phyloP scores from a whole-genome alignment of 2,329 filamentous ascomycete species.

The Trichoderma afroharzianum region DNA sequence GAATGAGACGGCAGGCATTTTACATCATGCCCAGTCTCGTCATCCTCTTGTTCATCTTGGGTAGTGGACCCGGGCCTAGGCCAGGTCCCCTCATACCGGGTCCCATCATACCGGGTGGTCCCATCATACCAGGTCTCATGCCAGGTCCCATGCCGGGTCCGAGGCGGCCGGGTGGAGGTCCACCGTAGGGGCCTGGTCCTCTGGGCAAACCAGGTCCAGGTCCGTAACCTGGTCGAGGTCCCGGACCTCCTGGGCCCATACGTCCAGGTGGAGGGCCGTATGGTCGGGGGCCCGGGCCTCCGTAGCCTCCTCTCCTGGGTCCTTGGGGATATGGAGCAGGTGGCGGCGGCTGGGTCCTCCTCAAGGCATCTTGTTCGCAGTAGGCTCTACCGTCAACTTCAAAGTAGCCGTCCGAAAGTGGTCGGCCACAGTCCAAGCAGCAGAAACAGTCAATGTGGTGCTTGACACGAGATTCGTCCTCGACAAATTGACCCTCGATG shows the following conservation, averaged over 20 bases:
- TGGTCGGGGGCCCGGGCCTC: conserved; percentile 12
- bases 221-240: conserved; percentile 17
- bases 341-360: conserved; percentile 40
- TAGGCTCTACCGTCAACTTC: conserved; percentile 77
- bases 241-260: conserved; percentile 19
- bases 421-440: conserved; percentile 72
- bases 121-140: conserved; percentile 16
- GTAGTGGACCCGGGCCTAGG: conserved; percentile 24
- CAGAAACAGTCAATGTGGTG: conserved; percentile 86
- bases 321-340: background rate
- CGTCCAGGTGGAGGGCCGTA: conserved; percentile 20
- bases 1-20: conserved; percentile 17
- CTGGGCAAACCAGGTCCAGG: conserved; percentile 14
- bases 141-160: conserved; percentile 15
- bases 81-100: conserved; percentile 17
- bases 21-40: conserved; percentile 58
- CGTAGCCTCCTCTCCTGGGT: conserved; percentile 5
- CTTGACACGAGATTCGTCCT: conserved; percentile 73
- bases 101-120: conserved; percentile 16
- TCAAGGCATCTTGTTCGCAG: conserved; percentile 82
- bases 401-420: conserved; percentile 82
- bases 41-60: conserved; percentile 60
- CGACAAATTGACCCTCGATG: conserved; percentile 91
- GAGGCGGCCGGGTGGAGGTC: conserved; percentile 17
- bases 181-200: conserved; percentile 18